phyloP scores from a whole-genome alignment of 305 asterid species.

The Fraxinus baroniana region DNA sequence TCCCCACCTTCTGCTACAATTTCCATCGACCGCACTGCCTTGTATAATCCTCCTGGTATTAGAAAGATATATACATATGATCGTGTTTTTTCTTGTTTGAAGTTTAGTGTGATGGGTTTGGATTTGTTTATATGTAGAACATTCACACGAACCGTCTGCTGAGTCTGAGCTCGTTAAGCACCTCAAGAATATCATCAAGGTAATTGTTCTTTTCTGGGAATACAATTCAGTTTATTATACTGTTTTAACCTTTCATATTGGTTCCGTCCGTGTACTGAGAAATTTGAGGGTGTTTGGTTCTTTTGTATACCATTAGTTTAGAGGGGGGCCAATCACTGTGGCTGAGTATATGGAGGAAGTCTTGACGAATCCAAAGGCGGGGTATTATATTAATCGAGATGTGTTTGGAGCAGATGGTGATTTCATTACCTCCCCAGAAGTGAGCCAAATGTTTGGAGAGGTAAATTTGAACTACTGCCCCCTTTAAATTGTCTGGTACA shows the following conservation, averaged over 20 bases:
- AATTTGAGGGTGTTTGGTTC: slow-evolving; percentile 7
- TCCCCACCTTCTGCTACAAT: slow-evolving; percentile 51
- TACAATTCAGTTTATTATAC: neutral
- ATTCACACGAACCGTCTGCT: slow-evolving; percentile 59
- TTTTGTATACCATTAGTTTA: slow-evolving; percentile 44
- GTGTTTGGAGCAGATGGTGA: slow-evolving; percentile 88
- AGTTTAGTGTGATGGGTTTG: neutral
- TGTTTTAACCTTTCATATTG: neutral
- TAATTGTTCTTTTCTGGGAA: slow-evolving; percentile 7
- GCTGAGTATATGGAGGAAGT: slow-evolving; percentile 98
- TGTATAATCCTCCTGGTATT: slow-evolving; percentile 62
- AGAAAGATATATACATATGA: neutral
- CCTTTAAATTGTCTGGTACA: neutral
- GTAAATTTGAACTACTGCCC: slow-evolving; percentile 27
- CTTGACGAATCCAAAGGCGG: slow-evolving; percentile 80
- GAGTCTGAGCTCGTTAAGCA: slow-evolving; percentile 83
- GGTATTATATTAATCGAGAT: slow-evolving; percentile 84
- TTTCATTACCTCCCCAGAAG: slow-evolving; percentile 94
- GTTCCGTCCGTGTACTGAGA: neutral
- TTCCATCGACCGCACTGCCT: slow-evolving; percentile 78
- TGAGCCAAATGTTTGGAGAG: slow-evolving; percentile 99
- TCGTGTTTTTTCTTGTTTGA: neutral
- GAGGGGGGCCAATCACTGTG: slow-evolving; percentile 87
- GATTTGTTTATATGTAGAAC: slow-evolving; percentile 48
- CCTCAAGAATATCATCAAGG: slow-evolving; percentile 78